phyloP scores from a whole-genome alignment of 495 filamentous ascomycete species.

The Halenospora varia region DNA sequence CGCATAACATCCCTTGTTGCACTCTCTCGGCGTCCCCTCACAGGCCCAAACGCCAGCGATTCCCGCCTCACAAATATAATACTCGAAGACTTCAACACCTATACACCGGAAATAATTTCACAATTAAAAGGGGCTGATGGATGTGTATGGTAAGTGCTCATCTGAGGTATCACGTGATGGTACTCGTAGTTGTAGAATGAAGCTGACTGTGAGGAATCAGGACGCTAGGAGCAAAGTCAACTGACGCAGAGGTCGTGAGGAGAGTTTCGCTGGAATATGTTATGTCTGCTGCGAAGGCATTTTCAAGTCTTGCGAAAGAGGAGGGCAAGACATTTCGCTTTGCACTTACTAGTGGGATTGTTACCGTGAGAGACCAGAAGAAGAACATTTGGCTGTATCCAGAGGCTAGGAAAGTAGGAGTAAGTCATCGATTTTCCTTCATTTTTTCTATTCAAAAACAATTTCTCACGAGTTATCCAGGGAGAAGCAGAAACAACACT shows the following conservation, averaged over 20 bases:
- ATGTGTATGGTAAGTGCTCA: conserved; percentile 40
- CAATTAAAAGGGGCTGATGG: conserved; percentile 41
- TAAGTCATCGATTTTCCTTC: not conserved
- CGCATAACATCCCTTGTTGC: conserved; percentile 45
- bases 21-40: conserved; percentile 39
- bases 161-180: not conserved
- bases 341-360: not conserved
- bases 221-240: not conserved
- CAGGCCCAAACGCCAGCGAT: conserved; percentile 22
- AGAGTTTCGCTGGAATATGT: not conserved
- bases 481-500: not conserved
- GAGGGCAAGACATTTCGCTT: not conserved
- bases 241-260: not conserved
- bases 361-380: not conserved
- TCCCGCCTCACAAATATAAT: conserved; percentile 40
- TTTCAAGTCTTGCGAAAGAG: not conserved
- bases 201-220: not conserved
- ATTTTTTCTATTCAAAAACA: not conserved
- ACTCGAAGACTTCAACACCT: conserved; percentile 41
- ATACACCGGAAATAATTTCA: conserved; percentile 31
- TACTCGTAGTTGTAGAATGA: not conserved
- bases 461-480: not conserved
- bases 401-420: not conserved
- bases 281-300: not conserved
- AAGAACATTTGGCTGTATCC: not conserved